Evolutionary conservation across 176 grass and related monocot genomes (phyloP), one percentile per base, ranked within the genome.

Genomic region (Leersia perrieri): DNA sequence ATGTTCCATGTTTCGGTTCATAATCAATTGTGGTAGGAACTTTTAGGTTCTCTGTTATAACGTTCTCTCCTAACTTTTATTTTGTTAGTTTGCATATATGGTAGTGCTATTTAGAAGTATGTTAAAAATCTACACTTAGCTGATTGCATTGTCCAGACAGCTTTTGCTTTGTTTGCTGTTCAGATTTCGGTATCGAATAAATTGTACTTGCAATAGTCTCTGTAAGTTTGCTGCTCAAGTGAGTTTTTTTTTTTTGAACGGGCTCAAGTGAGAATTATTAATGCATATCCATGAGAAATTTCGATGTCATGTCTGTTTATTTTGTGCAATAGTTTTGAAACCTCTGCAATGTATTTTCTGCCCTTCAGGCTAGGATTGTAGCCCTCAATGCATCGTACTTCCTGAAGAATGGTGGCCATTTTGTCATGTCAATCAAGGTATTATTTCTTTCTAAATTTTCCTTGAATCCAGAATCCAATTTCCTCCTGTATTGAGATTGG

Each of bases 381-480:
- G 95, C 92, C 25, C 70, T 94, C 33, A 98, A 98, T 49, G 92
- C 88, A 2, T 94, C 92, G 1, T 97, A 90, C 68, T 97, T 94
- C 34, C 9, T 97, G 85, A 97, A 97, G 89, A 97, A 92, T 23
- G 94, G 92, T 42, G 94, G 89, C 25, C 94, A 94, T 61, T 97
- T 97, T 29, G 94, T 94, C 63, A 97, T 97, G 55, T 97, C 94
- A 9, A 94, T 97, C 64, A 97, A 97, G 94, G 94, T 97, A 92
- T 3, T 3, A 14, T 3, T 12, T 12, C 7, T 5, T 4, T 51
- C 45, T 23, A n/a, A n/a, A n/a, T 55, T 7, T 7, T n/a, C 7
- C 2, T 13, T 58, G 53, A 23, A 58, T 0, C 9, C 22, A n/a
- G 51, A 22, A 23, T 12, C 15, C 2, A 45, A 45, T 13, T 38